Evolutionary conservation across 495 filamentous ascomycete genomes (phyloP).

Genomic region (Entonaema liquescens): DNA sequence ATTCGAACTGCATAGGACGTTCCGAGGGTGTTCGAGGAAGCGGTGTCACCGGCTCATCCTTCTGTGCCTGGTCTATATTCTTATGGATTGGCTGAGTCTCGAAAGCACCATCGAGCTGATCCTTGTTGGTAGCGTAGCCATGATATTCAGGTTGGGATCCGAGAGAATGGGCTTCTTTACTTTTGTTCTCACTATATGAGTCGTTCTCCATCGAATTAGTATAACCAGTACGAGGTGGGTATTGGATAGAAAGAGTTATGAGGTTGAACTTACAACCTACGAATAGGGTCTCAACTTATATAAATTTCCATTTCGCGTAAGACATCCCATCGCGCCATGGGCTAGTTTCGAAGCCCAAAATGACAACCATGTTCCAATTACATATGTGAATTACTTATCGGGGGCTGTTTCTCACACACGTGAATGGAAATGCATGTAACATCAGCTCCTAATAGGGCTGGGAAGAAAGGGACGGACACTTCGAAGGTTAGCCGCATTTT

Average conservation of each 20-base stretch:
- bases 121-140: not conserved
- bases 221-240: too few relatives aligned
- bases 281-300: not conserved
- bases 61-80: not conserved
- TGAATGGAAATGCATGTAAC: not conserved
- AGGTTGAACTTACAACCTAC: not conserved
- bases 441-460: not conserved
- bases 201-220: not conserved
- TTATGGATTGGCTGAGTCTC: not conserved
- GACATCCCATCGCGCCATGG: not conserved
- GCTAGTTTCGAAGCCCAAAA: not conserved
- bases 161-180: not conserved
- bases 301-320: not conserved
- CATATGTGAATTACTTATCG: not conserved
- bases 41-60: not conserved
- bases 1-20: not conserved
- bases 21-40: not conserved
- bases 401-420: not conserved
- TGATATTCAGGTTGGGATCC: not conserved
- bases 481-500: not conserved
- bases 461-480: not conserved
- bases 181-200: not conserved
- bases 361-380: not conserved
- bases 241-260: not conserved
- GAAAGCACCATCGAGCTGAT: not conserved